Conservation (phyloP, 306 rosid genomes). For the Trifolium dubium region DNA sequence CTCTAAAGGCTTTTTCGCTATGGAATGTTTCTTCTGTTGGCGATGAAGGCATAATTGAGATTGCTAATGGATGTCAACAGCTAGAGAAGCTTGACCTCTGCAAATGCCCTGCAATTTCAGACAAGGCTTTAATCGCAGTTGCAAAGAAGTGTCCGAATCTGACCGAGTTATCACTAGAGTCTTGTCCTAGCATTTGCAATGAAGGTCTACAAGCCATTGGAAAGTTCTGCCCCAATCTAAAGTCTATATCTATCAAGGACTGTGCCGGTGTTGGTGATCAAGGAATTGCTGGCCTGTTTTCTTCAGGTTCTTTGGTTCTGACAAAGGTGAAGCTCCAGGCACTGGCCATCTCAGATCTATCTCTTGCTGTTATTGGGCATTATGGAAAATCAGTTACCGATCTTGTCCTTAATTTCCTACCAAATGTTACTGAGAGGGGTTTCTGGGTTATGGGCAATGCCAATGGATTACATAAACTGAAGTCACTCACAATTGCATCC, state of each 20-base stretch:
- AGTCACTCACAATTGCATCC: conserved; percentile 71
- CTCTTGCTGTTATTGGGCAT: conserved; percentile 92
- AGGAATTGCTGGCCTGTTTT: conserved; percentile 74
- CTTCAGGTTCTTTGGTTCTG: conserved; percentile 62
- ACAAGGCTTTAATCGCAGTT: conserved; percentile 70
- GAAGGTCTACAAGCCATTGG: conserved; percentile 86
- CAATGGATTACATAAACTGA: conserved; percentile 84
- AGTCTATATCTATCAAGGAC: conserved; percentile 67
- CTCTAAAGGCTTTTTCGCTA: conserved; percentile 75
- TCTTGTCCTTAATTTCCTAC: conserved; percentile 70
- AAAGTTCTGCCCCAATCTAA: conserved; percentile 66
- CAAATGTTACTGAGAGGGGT: conserved; percentile 79
- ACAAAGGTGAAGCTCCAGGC: conserved; percentile 84
- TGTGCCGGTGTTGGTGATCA: conserved; percentile 78
- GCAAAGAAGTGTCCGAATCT: conserved; percentile 78
- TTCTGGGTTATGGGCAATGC: conserved; percentile 96
- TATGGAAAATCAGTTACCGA: conserved; percentile 79
- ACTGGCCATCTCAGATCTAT: conserved; percentile 74
- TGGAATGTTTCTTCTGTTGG: conserved; percentile 70
- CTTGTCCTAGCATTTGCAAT: conserved; percentile 75
- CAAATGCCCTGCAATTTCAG: conserved; percentile 73
- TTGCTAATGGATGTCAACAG: conserved; percentile 71
- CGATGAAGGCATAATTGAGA: conserved; percentile 85
- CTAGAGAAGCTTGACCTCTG: conserved; percentile 91
- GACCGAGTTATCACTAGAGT: conserved; percentile 71